These are phyloP conservation scores for Fraxinus cuspidata DNA, from an alignment of 257 asterid genomes.

Conservation along the genomic window DNA sequence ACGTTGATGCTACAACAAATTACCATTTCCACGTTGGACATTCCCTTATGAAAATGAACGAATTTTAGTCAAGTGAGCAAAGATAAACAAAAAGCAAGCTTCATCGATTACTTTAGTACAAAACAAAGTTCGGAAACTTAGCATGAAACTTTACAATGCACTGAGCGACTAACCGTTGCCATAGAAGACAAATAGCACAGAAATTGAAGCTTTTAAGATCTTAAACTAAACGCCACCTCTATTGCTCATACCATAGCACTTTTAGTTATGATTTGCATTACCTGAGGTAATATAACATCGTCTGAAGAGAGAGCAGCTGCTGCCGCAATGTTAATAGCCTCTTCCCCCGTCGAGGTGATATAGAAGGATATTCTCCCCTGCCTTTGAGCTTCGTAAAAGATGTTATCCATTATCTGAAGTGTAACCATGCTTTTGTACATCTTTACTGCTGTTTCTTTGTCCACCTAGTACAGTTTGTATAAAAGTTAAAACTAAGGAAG, in stretches of 20 bases:
- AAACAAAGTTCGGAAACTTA: background rate
- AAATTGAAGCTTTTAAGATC: no score
- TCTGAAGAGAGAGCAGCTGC: constrained; percentile 83
- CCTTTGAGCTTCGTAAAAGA: constrained; percentile 84
- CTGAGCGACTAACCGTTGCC: background rate
- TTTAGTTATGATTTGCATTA: background rate
- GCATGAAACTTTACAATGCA: no score
- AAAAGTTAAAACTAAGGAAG: background rate
- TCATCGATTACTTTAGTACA: background rate
- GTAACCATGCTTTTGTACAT: constrained; percentile 76
- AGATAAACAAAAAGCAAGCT: background rate
- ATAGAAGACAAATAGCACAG: no score
- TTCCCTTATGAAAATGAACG: background rate
- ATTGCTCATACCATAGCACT: no score
- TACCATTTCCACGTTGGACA: background rate
- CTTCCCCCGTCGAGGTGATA: constrained; percentile 81
- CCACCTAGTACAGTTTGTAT: constrained; percentile 42
- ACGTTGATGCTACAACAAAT: background rate
- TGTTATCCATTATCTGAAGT: constrained; percentile 72
- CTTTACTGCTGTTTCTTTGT: constrained; percentile 66
- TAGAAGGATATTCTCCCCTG: constrained; percentile 87
- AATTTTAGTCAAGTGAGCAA: no score
- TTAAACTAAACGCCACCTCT: no score
- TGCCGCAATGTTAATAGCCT: constrained; percentile 79
- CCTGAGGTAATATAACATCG: constrained; percentile 67